Evolutionary conservation across 2,329 filamentous ascomycete genomes (phyloP), one percentile per base, ranked within the genome.

Genomic region (Calcarisporium arbuscula): DNA sequence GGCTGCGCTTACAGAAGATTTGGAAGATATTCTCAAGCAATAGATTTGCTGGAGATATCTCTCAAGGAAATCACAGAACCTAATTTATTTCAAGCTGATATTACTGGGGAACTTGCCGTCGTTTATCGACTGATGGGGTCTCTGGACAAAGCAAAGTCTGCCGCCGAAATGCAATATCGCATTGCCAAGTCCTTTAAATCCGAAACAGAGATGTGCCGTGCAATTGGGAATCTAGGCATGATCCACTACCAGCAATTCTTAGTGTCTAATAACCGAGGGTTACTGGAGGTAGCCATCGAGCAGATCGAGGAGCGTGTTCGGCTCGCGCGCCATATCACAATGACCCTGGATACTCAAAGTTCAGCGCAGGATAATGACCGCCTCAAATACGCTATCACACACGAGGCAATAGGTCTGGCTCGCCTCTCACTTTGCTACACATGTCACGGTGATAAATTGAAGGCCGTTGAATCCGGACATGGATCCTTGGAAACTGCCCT

Each of bases 201-300:
- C 1, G 41, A 50, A 9, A 31, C 28, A 3, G 44, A 46, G 25
- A 41, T 44, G 16, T 57, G 53, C 30, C 52, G 59, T 4, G 52
- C 58, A 2, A 41, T 61, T 18, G 59, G 58, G 3, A 60, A 60
- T 30, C 34, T 60, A 5, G 58, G 56, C 6, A 58, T 60, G 51
- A 46, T 54, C 1, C 57, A 60, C 35, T 61, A 57, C 29, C 55
- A 60, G 32, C 39, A 57, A 10, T 58, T 42, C n/a, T 43, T 43
- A 26, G 20, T 40, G 18, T 32, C 36, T 21, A 26, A 41, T 5
- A 41, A 55, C 17, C 16, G 9, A 2, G 11, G 15, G 3, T 31
- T 53, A 11, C 40, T 61, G 22, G 34, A 49, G 8, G n/a, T 46
- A 20, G 54, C 56, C 3, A 54, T 53, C 10, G 21, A 32, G 4